Evolutionary conservation across 352 stramenopile genomes (phyloP).

Genomic region (Aphanomyces stellatus): DNA sequence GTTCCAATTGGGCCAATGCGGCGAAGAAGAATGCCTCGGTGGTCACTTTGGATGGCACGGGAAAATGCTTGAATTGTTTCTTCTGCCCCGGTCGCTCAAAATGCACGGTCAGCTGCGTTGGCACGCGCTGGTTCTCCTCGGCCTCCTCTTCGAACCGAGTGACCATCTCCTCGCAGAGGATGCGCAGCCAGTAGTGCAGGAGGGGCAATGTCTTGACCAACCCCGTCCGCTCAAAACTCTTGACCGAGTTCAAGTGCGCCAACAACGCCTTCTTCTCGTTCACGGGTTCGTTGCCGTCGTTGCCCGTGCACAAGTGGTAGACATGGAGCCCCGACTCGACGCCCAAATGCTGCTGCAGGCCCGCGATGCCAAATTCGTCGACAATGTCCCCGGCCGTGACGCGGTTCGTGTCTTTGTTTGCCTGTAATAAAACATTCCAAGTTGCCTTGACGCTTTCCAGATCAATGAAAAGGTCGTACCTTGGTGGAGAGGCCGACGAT

Average conservation of each 20-base stretch:
- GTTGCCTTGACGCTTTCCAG: neutral
- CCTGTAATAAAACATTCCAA: constrained; percentile 9
- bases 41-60: constrained; percentile 46
- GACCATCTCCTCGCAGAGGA: constrained; percentile 66
- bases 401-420: constrained; percentile 23
- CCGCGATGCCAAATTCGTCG: constrained; percentile 38
- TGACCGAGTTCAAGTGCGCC: constrained; percentile 59
- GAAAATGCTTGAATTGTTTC: constrained; percentile 37
- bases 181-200: constrained; percentile 65
- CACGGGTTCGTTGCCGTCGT: constrained; percentile 61
- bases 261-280: constrained; percentile 58
- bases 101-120: constrained; percentile 46
- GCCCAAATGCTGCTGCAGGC: constrained; percentile 46
- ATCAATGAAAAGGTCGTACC: constrained; percentile 16
- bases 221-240: constrained; percentile 72
- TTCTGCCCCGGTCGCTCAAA: constrained; percentile 45
- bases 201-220: constrained; percentile 40
- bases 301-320: constrained; percentile 44
- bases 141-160: constrained; percentile 63
- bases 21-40: constrained; percentile 45
- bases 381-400: constrained; percentile 41
- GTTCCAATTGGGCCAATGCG: constrained; percentile 42
- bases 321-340: constrained; percentile 51
- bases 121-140: constrained; percentile 67
- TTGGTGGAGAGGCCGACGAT: constrained; percentile 51